phyloP scores from a whole-genome alignment of 371 early-diverging fungal species.

The Rhizomucor miehei region DNA sequence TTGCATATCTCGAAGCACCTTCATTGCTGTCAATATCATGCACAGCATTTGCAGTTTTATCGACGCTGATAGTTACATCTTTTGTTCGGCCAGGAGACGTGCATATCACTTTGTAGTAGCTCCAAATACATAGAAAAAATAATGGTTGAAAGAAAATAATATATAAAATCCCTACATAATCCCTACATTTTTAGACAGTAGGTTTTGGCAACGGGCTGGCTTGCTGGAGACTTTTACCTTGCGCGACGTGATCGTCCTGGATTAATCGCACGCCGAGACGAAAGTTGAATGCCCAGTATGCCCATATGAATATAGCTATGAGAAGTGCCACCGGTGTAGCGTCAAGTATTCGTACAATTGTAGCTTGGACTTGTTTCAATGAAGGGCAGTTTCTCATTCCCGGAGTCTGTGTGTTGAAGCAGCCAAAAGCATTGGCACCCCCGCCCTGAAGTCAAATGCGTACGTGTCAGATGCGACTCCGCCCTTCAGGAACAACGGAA shows the following conservation, averaged over 20 bases:
- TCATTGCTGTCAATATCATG: too few species aligned
- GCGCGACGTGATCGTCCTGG: constrained; percentile 25
- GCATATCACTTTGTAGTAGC: constrained; percentile 32
- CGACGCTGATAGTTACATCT: constrained; percentile 4
- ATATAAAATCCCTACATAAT: constrained; percentile 20
- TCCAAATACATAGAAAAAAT: constrained; percentile 39
- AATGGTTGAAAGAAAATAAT: constrained; percentile 33
- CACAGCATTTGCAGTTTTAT: not conserved
- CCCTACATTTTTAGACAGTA: not conserved
- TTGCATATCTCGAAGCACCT: not conserved
- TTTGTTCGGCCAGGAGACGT: constrained; percentile 35
- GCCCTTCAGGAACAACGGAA: too few species aligned
- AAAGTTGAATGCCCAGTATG: constrained; percentile 35
- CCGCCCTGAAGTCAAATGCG: too few species aligned
- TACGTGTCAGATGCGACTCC: too few species aligned
- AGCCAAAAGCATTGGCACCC: too few species aligned
- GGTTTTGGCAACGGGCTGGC: not conserved
- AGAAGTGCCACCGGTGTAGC: constrained; percentile 38
- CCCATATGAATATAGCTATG: constrained; percentile 30
- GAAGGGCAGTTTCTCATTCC: not conserved
- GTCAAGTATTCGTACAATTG: constrained; percentile 25
- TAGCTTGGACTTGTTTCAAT: constrained; percentile 1
- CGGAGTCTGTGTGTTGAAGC: too few species aligned
- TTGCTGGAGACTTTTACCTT: constrained; percentile 21
- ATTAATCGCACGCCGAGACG: constrained; percentile 25